phyloP scores from a whole-genome alignment of 306 rosid species.

The Fragaria nilgerrensis region DNA sequence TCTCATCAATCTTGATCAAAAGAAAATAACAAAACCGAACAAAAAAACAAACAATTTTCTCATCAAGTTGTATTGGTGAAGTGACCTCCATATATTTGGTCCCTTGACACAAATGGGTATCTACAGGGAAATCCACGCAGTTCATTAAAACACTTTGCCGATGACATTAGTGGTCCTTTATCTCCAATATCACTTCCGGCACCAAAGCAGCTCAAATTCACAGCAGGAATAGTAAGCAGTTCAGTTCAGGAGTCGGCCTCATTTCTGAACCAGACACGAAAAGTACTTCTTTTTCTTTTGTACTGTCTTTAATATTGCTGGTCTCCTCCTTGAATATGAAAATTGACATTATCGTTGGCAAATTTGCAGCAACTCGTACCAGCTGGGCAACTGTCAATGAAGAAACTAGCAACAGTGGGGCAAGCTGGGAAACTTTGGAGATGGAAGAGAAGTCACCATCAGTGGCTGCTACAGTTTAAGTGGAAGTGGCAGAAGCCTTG shows the following conservation, averaged over 20 bases:
- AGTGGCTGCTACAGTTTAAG: slow-evolving; percentile 86
- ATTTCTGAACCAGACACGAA: slow-evolving; percentile 50
- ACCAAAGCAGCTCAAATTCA: slow-evolving; percentile 81
- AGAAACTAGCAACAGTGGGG: slow-evolving; percentile 65
- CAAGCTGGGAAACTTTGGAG: slow-evolving; percentile 81
- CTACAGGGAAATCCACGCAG: slow-evolving; percentile 49
- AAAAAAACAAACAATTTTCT: not conserved
- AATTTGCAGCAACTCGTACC: slow-evolving; percentile 59
- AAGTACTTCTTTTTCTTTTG: slow-evolving; percentile 37
- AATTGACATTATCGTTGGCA: slow-evolving; percentile 32
- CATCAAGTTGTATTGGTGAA: slow-evolving; percentile 1
- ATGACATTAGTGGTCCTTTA: slow-evolving; percentile 62
- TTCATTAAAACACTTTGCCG: slow-evolving; percentile 63
- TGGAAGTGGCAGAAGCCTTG: slow-evolving; percentile 97
- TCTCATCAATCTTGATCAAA: not conserved
- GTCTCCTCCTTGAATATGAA: slow-evolving; percentile 20
- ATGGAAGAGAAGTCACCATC: slow-evolving; percentile 95
- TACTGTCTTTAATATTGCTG: slow-evolving; percentile 5
- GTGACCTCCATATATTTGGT: not conserved
- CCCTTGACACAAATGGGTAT: slow-evolving; percentile 23
- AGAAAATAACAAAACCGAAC: not conserved
- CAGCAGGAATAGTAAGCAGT: slow-evolving; percentile 74
- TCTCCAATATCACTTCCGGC: slow-evolving; percentile 71
- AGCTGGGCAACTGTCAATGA: slow-evolving; percentile 61
- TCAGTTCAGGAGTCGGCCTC: slow-evolving; percentile 45